Evolutionary conservation across 2,329 filamentous ascomycete species (phyloP), one percentile per base, ranked within the genome.

Genomic region (Sporothrix inflata): DNA sequence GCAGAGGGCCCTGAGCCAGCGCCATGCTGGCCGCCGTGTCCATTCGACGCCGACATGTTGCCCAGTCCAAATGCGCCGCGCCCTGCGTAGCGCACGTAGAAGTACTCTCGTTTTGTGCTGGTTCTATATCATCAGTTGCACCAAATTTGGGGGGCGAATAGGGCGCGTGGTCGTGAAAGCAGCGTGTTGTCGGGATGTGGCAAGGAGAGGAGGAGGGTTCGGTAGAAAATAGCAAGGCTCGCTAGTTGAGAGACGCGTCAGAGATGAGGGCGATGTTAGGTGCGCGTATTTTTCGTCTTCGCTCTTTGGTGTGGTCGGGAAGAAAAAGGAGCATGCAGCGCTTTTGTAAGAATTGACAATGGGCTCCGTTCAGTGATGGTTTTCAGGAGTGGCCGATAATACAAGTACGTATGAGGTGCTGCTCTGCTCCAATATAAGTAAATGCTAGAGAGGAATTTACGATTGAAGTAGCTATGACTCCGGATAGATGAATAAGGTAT

Each of bases 11-110:
- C 69, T 4, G 53, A 21, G n/a, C 73, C 74, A 21, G 75, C 67
- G 40, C 75, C 75, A 60, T 76, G 74, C 34, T 73, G 75, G 53
- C 69, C 70, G 19, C 72, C 66, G 19, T 75, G 73, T 27, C 70
- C 69, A 47, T 72, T 74, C 1, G 74, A 34, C 30, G 68, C 70
- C 30, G 74, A 75, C 74, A 75, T n/a, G n/a, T 75, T 53, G n/a
- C 47, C 9, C 27, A 21, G 27, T 40, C 19, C 12, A 19, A 38
- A 47, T 57, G 11, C 51, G 21, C 38, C 38, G 21, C 9, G 51
- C 38, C 16, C 49, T 34, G 38, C n/a, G 21, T 30, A 12, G 21
- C 11, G 38, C 16, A 14, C 40, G 30, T 8, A 2, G 67, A 8
- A 4, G 16, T 8, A 4, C 30, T 9, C n/a, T 68, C 12, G 30